Evolutionary conservation across 1,284 basidiomycete species (phyloP).

Genomic region (Athelia sp.): DNA sequence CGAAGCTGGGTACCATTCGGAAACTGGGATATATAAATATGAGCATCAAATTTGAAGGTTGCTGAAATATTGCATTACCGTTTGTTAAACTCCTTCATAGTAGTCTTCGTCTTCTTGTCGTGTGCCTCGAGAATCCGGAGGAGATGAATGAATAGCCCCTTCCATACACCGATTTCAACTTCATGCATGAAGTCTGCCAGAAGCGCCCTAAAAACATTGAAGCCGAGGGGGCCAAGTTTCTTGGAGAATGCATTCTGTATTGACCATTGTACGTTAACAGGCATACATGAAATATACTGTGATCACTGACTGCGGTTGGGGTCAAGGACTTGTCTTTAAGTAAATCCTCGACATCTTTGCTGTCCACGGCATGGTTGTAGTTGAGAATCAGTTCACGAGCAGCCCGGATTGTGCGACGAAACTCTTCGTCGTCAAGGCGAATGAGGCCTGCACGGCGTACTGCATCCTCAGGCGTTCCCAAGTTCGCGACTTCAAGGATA

Average conservation of each 20-base stretch:
- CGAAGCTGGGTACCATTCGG: constrained; percentile 23
- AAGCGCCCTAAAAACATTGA: constrained; percentile 9
- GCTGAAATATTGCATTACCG: constrained; percentile 12
- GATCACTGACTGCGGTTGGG: neutral
- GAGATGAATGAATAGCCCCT: constrained; percentile 16
- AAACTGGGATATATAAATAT: constrained; percentile 13
- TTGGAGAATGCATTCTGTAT: neutral
- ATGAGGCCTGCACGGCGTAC: neutral
- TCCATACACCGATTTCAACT: constrained; percentile 19
- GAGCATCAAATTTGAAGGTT: neutral
- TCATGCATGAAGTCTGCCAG: constrained; percentile 15
- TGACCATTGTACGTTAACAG: no score
- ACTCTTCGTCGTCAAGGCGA: constrained; percentile 1
- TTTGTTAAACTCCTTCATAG: neutral
- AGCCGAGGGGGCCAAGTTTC: neutral
- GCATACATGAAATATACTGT: no score
- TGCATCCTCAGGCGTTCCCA: constrained; percentile 5
- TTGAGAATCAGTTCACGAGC: neutral
- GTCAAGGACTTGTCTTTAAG: neutral
- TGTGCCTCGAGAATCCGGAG: constrained; percentile 14
- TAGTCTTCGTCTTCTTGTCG: neutral
- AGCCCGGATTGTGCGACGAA: neutral
- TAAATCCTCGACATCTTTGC: neutral
- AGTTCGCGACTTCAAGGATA: constrained; percentile 3
- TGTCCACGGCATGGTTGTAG: neutral